Evolutionary conservation across 2,329 filamentous ascomycete genomes (phyloP), one percentile per base, ranked within the genome.

Genomic region (Talaromyces amestolkiae): DNA sequence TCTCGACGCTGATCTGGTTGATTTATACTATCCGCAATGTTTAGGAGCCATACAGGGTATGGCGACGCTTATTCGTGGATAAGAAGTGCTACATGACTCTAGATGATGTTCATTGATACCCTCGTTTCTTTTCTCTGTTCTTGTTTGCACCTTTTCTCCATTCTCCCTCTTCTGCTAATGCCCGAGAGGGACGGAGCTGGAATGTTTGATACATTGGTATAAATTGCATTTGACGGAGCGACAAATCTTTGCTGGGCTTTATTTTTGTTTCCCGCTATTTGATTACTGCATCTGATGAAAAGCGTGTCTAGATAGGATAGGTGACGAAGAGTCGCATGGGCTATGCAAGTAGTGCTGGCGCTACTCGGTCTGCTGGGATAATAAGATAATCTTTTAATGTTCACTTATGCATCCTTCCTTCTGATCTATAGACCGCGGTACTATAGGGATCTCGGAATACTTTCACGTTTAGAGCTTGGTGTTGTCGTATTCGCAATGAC

Each of bases 1-100:
- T 77, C 78, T 65, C 73, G 73, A 65, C 76, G 43, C 71, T 59
- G 59, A 64, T 51, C 17, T 10, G 19, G 24, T 43, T 41, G 19
- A 17, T 31, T n/a, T 33, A 15, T 17, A 33, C 22, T 37, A 19
- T 39, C 3, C 39, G 27, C 61, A 37, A 56, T 45, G 7, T 17
- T n/a, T 9, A 35, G 47, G 31, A 24, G n/a, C 24, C 31, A 58
- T 45, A 39, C 61, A 35, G 35, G 27, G 19, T 35, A 62, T 45
- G 56, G 8, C 22, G 8, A 37, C 17, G 19, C 22, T 43, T 1
- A n/a, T 27, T 49, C 6, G n/a, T 24, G 31, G 22, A 47, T 11
- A n/a, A 4, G 17, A 39, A 35, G 15, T 24, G 31, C 51, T 43
- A 37, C 45, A 54, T 49, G 39, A 35, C 45, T 41, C 53, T 49